Percentiles rank a stretch among this genome's conserved stretches.
Conservation (phyloP, 495 filamentous ascomycete genomes). For the Hyaloscypha finlandica region DNA sequence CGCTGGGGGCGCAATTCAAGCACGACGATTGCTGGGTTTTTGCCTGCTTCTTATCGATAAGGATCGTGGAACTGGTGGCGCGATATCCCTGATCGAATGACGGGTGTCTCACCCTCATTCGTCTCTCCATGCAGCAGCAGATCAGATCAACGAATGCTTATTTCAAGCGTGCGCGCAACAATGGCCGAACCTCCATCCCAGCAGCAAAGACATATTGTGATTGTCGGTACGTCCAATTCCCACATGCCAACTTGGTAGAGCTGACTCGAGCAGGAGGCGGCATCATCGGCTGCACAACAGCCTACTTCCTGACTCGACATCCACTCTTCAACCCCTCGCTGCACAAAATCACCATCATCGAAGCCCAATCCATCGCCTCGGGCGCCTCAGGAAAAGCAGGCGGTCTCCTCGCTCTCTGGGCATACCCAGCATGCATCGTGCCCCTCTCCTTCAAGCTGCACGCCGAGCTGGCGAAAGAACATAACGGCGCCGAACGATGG, state of each 20-base stretch:
- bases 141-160: too few relatives aligned
- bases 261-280: constrained; percentile 67
- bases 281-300: constrained; percentile 91
- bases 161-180: background rate
- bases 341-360: constrained; percentile 83
- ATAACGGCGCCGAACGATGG: constrained; percentile 80
- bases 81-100: background rate
- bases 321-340: constrained; percentile 73
- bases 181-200: constrained; percentile 37
- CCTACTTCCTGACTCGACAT: constrained; percentile 92
- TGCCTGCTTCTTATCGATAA: background rate
- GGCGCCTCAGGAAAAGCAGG: constrained; percentile 96
- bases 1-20: background rate
- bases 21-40: background rate
- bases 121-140: background rate
- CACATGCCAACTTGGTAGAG: constrained; percentile 6
- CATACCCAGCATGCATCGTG: constrained; percentile 84
- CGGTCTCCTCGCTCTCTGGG: constrained; percentile 88
- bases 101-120: background rate
- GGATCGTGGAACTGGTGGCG: background rate
- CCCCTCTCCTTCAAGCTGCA: constrained; percentile 86
- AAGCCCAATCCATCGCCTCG: constrained; percentile 85
- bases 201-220: constrained; percentile 59
- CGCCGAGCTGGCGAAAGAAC: constrained; percentile 79
- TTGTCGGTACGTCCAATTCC: constrained; percentile 57